A percentile compares a stretch with the other conserved stretches of the same genome.
phyloP scores from a whole-genome alignment of 305 asterid genomes.

The Rubia peregrina region DNA sequence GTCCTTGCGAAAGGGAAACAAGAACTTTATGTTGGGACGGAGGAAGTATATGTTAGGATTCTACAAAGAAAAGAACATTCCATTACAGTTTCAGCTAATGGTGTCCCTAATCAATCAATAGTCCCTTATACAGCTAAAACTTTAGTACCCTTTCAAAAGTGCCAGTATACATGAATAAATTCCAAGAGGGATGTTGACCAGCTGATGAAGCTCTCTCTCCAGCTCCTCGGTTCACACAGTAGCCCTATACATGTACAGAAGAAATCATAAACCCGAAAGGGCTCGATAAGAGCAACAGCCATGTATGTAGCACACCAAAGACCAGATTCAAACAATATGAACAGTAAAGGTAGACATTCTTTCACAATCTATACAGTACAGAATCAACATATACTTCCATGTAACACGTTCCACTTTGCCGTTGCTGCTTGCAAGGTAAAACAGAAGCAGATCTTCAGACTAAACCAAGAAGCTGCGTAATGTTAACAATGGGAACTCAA shows the following conservation, averaged over 20 bases:
- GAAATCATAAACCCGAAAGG: neutral
- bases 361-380: neutral
- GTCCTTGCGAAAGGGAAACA: no score
- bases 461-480: neutral
- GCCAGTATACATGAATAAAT: no score
- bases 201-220: no score
- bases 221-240: neutral
- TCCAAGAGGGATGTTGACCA: no score
- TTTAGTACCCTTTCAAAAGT: no score
- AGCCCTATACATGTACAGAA: neutral
- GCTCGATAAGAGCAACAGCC: neutral
- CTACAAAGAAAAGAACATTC: no score
- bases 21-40: no score
- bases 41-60: no score
- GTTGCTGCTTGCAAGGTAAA: neutral
- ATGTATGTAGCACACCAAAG: no score
- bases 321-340: neutral
- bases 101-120: no score
- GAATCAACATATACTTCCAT: neutral
- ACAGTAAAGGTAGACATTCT: neutral
- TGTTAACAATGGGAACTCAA: neutral
- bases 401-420: neutral
- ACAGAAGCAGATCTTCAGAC: neutral
- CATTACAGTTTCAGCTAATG: no score
- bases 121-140: neutral